Conservation (phyloP, 2,329 filamentous ascomycete genomes). For the Fusarium tjaetaba region DNA sequence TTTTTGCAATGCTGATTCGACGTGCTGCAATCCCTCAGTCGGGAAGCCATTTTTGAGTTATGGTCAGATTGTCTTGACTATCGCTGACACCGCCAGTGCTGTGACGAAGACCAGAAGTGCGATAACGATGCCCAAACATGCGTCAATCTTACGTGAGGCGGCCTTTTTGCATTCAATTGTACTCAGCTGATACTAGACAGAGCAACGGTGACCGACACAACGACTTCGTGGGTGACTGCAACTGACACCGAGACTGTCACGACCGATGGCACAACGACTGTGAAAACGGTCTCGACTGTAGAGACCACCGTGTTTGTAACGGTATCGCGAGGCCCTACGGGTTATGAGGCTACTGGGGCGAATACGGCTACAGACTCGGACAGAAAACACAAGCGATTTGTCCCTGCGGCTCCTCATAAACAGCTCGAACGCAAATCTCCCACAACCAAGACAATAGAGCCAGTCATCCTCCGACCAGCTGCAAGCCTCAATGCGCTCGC, state of each 20-base stretch:
- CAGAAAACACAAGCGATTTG: neutral
- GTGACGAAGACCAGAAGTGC: neutral
- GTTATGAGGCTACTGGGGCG: neutral
- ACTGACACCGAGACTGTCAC: neutral
- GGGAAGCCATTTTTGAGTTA: neutral
- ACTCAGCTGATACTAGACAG: neutral
- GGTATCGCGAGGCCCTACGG: neutral
- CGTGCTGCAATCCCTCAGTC: neutral
- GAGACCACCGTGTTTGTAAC: neutral
- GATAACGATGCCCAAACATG: neutral
- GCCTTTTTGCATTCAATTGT: neutral
- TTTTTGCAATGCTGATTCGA: neutral
- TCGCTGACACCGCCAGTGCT: rapidly evolving
- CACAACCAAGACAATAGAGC: neutral
- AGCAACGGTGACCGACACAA: neutral
- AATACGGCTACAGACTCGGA: neutral
- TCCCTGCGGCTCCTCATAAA: neutral
- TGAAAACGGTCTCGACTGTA: neutral
- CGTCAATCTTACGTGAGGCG: neutral
- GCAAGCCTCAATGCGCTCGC: neutral
- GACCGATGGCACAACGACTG: neutral
- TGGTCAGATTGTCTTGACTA: rapidly evolving
- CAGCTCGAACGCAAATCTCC: rapidly evolving
- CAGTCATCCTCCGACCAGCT: neutral
- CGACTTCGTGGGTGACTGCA: neutral